phyloP scores from a whole-genome alignment of 2,329 filamentous ascomycete genomes.

The Ceratocystis lukuohia region DNA sequence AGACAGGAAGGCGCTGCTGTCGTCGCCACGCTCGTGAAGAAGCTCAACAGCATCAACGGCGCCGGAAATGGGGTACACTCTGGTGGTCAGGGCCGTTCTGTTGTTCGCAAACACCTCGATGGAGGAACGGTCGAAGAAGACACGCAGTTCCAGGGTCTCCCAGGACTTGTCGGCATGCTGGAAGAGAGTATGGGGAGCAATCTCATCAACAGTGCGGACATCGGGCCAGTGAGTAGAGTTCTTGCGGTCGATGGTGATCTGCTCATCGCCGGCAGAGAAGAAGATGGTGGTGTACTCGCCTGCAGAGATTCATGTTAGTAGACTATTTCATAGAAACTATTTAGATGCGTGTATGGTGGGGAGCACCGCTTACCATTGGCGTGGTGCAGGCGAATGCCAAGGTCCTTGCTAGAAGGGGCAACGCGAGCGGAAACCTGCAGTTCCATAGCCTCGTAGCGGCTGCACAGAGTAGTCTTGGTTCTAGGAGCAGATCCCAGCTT shows the following conservation, averaged over 20 bases:
- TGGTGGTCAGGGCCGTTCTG: constrained; percentile 22
- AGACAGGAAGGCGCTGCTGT: constrained; percentile 12
- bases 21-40: constrained; percentile 18
- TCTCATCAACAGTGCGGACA: constrained; percentile 15
- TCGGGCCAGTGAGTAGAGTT: constrained; percentile 19
- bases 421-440: constrained; percentile 10
- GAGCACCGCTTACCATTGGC: constrained; percentile 13
- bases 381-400: constrained; percentile 16
- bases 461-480: constrained; percentile 17
- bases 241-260: constrained; percentile 20
- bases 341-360: background rate
- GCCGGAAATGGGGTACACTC: constrained; percentile 21
- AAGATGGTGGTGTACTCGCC: constrained; percentile 20
- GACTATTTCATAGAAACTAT: background rate
- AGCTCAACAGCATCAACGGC: constrained; percentile 19
- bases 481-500: constrained; percentile 17
- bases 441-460: constrained; percentile 12
- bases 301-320: constrained; percentile 7
- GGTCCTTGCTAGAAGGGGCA: constrained; percentile 7
- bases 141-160: constrained; percentile 21
- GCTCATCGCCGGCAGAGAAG: constrained; percentile 20
- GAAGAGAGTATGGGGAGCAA: constrained; percentile 19
- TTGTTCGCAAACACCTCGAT: constrained; percentile 23
- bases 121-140: constrained; percentile 22
- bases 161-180: constrained; percentile 14